Evolutionary conservation across 2,329 filamentous ascomycete genomes (phyloP), one percentile per base, ranked within the genome.

Genomic region (Cladosporium sp.): DNA sequence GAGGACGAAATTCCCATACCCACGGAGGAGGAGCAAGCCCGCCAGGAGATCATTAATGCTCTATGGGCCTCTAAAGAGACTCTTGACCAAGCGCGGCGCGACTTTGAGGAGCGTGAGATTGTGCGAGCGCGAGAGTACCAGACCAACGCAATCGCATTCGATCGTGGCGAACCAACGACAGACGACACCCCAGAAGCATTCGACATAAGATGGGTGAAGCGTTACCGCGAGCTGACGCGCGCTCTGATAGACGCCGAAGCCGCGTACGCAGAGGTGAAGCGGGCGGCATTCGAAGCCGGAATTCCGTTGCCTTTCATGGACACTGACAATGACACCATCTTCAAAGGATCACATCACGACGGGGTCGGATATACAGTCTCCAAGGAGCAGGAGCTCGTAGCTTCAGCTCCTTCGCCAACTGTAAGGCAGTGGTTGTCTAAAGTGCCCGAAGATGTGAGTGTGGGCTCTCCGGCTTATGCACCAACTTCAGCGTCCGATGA

Each of bases 241-340:
- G 47, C 50, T 10, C 34, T 66, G 19, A 61, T 64, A 20, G 40
- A 62, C 12, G 61, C 64, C 17, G 64, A 66, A 50, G 60, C 48
- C 24, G 63, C 51, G 5, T 56, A 58, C 13, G 48, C 57, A 10
- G 24, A 35, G 4, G 55, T 60, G 4, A 61, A 63, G 40, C 51
- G 51, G 6, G 55, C 45, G 3, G 37, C 54, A 12, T 12, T 58
- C 24, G 52, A 58, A 39, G 61, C 57, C 13, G 58, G 55, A 2
- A 48, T 62, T 3, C 40, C 58, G 15, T 22, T 60, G 10, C 51
- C 34, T 4, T 50, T 59, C 1, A 49, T 37, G 10, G 61, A 64
- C 39, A n/a, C n/a, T n/a, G n/a, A n/a, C 28, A 36, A 60, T 4
- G 62, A 65, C 10, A 42, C 39, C 2, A 19, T 57, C 6, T 40